These are phyloP conservation scores for Camellia sinensis DNA, from an alignment of 148 eudicot species.

Conservation along the genomic window DNA sequence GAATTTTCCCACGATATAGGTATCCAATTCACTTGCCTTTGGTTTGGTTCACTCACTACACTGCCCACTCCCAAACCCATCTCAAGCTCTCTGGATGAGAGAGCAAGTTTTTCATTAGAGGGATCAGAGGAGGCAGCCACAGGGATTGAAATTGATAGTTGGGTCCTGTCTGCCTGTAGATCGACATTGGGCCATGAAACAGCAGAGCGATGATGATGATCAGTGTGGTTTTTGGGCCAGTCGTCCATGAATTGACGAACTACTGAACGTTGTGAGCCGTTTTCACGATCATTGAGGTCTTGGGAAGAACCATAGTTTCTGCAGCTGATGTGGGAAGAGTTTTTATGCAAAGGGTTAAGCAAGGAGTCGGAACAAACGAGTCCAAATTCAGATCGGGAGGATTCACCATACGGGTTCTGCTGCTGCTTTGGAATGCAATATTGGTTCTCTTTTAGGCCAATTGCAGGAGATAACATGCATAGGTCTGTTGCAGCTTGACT, in stretches of 20 bases:
- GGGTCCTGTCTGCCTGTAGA: constrained; percentile 31
- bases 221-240: constrained; percentile 36
- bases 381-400: constrained; percentile 34
- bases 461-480: constrained; percentile 29
- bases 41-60: constrained; percentile 12
- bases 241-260: constrained; percentile 51
- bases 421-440: constrained; percentile 25
- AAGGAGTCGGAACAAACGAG: constrained; percentile 27
- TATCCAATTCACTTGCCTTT: constrained; percentile 39
- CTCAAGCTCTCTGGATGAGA: constrained; percentile 42
- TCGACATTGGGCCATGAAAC: constrained; percentile 36
- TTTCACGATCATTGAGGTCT: constrained; percentile 15
- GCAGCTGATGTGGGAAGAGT: constrained; percentile 24
- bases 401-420: constrained; percentile 10
- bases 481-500: constrained; percentile 26
- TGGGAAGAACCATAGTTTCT: constrained; percentile 15
- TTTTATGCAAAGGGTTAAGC: constrained; percentile 41
- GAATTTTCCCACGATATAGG: constrained; percentile 62
- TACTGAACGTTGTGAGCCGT: constrained; percentile 13
- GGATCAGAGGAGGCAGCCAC: constrained; percentile 46
- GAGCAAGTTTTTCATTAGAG: constrained; percentile 27
- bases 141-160: constrained; percentile 57
- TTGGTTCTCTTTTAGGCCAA: constrained; percentile 25
- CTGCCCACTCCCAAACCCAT: constrained; percentile 53
- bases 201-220: constrained; percentile 12